Conservation (phyloP, 495 filamentous ascomycete genomes). For the Penicillium canariense region DNA sequence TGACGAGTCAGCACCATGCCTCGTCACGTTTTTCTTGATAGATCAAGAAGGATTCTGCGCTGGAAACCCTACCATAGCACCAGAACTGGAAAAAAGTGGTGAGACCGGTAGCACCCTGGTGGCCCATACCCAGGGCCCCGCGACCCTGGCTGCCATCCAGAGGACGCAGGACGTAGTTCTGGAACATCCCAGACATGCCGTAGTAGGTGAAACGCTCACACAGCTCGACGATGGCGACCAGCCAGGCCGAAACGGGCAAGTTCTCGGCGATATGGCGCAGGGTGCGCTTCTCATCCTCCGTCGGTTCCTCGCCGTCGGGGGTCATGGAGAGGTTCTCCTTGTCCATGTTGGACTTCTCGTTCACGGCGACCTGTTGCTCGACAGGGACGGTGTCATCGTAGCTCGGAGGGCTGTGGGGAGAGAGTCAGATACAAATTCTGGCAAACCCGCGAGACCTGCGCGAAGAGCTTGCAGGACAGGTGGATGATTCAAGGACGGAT, state of each 20-base stretch:
- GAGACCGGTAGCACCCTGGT: slow-evolving; percentile 56
- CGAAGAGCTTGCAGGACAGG: background rate
- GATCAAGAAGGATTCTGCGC: background rate
- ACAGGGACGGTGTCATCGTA: slow-evolving; percentile 16
- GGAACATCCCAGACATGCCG: slow-evolving; percentile 52
- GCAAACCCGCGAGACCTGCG: background rate
- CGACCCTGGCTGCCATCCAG: slow-evolving; percentile 45
- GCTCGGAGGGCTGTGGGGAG: background rate
- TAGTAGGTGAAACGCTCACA: slow-evolving; percentile 71
- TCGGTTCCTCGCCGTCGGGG: slow-evolving; percentile 52
- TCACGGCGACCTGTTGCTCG: slow-evolving; percentile 24
- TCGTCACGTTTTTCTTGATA: background rate
- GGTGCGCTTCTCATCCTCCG: slow-evolving; percentile 48
- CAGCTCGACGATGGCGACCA: slow-evolving; percentile 61
- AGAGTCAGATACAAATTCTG: background rate
- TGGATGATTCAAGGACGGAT: background rate
- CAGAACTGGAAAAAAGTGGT: slow-evolving; percentile 64
- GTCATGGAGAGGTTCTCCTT: slow-evolving; percentile 36
- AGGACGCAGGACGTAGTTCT: slow-evolving; percentile 58
- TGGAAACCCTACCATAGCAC: slow-evolving; percentile 44
- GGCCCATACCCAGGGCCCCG: slow-evolving; percentile 55
- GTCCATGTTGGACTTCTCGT: slow-evolving; percentile 30
- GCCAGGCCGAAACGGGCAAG: slow-evolving; percentile 54
- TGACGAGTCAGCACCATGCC: slow-evolving; percentile 2
- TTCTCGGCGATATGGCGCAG: slow-evolving; percentile 56